Percentiles rank a stretch among this genome's conserved stretches.
Evolutionary conservation across 495 filamentous ascomycete genomes (phyloP).

Genomic region (Apodospora peruviana): DNA sequence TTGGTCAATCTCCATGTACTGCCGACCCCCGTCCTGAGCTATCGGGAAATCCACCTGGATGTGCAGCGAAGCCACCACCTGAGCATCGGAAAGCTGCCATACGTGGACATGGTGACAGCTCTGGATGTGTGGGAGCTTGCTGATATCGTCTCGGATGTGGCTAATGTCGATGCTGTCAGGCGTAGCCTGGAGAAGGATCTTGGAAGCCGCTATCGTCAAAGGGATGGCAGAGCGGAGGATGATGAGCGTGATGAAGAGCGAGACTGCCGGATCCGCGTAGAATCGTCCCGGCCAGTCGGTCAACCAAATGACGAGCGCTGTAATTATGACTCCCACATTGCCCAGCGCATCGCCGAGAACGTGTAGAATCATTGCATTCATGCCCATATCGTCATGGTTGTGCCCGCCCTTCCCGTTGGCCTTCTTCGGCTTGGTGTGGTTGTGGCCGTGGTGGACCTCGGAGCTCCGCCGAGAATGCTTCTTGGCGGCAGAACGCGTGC

Average conservation of each 20-base stretch:
- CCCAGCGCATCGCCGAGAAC: constrained; percentile 95
- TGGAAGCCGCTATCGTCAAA: constrained; percentile 86
- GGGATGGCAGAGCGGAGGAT: constrained; percentile 89
- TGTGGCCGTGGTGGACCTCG: constrained; percentile 57
- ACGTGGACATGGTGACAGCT: constrained; percentile 95
- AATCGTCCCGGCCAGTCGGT: constrained; percentile 54
- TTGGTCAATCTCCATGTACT: constrained; percentile 84
- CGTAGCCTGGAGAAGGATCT: constrained; percentile 89
- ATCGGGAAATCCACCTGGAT: constrained; percentile 73
- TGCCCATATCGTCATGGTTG: constrained; percentile 85
- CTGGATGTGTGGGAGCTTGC: constrained; percentile 72
- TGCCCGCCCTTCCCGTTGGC: constrained; percentile 62
- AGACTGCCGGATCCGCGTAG: constrained; percentile 90
- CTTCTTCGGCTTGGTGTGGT: constrained; percentile 73
- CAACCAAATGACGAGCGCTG: constrained; percentile 89
- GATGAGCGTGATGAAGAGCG: constrained; percentile 92
- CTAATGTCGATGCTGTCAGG: constrained; percentile 80
- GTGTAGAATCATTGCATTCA: constrained; percentile 95
- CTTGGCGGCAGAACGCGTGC: constrained; percentile 16
- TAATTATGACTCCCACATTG: constrained; percentile 93
- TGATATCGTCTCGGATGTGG: constrained; percentile 88
- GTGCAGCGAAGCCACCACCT: constrained; percentile 86
- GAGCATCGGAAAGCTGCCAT: constrained; percentile 93
- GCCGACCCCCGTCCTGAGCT: constrained; percentile 65
- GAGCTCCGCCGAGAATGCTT: constrained; percentile 31